phyloP scores from a whole-genome alignment of 805 yeast species.

The Yamadazyma laniorum region DNA sequence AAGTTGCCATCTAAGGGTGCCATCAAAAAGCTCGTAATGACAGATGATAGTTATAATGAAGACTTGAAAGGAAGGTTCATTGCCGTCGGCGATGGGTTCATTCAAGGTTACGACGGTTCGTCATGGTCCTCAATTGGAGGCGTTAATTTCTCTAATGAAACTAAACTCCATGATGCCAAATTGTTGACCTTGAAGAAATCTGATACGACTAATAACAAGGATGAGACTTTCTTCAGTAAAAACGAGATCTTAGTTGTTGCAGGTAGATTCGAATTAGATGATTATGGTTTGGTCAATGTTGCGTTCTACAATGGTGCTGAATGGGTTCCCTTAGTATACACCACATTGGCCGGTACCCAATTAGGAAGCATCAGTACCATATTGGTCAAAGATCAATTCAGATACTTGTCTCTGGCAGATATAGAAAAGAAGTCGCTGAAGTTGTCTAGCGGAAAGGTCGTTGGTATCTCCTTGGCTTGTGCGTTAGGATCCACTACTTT shows the following conservation, averaged over 20 bases:
- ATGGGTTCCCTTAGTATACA: conserved; percentile 66
- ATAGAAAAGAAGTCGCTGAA: conserved; percentile 16
- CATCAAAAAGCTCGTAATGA: conserved; percentile 26
- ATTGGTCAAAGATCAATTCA: conserved; percentile 33
- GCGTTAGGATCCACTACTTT: conserved; percentile 43
- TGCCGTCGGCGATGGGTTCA: conserved; percentile 34
- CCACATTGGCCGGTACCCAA: conserved; percentile 12
- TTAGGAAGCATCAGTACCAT: conserved; percentile 32
- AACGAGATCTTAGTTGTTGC: conserved; percentile 51
- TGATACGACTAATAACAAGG: conserved; percentile 19
- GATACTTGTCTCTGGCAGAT: conserved; percentile 37
- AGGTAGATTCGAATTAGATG: conserved; percentile 51
- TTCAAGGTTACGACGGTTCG: conserved; percentile 46
- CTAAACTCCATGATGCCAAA: conserved; percentile 44
- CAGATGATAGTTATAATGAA: conserved; percentile 39
- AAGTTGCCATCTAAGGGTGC: conserved; percentile 7
- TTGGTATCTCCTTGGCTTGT: conserved; percentile 46
- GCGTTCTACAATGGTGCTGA: conserved; percentile 62
- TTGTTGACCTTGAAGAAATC: conserved; percentile 36
- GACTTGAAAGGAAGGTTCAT: conserved; percentile 40
- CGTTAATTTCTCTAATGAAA: conserved; percentile 27
- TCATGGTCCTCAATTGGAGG: conserved; percentile 47
- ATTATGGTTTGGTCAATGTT: conserved; percentile 56
- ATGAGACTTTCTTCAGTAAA: conserved; percentile 40
- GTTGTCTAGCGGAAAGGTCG: conserved; percentile 41